Conservation (phyloP, 306 rosid species). For the Abrus precatorius region DNA sequence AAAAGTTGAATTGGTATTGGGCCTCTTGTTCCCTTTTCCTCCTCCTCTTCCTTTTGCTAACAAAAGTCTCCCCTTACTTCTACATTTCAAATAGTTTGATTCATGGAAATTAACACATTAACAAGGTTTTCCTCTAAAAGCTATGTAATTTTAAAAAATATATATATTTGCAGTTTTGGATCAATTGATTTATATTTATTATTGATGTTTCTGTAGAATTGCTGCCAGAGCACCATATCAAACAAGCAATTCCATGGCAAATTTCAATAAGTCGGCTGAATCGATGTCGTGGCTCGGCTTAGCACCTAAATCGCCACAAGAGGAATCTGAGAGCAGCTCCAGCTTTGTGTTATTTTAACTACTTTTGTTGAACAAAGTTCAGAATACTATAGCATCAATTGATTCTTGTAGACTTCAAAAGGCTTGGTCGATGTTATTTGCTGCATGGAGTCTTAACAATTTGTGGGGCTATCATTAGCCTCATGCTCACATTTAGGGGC, state of each 20-base stretch:
- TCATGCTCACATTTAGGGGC: neutral
- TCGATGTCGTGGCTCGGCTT: slow-evolving; percentile 73
- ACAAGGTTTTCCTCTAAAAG: neutral
- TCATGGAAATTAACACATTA: neutral
- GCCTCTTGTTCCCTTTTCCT: no score
- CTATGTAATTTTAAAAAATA: no score
- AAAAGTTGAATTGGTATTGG: no score
- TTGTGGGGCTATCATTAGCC: slow-evolving; percentile 19
- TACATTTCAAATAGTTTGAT: neutral
- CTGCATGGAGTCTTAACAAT: neutral
- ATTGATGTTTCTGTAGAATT: slow-evolving; percentile 59
- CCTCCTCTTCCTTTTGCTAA: no score
- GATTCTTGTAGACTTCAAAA: neutral
- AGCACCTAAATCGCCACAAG: slow-evolving; percentile 62
- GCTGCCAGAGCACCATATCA: slow-evolving; percentile 72
- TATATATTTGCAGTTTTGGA: neutral
- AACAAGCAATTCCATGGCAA: slow-evolving; percentile 41
- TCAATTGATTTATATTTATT: neutral
- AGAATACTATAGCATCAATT: neutral
- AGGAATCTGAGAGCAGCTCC: slow-evolving; percentile 51
- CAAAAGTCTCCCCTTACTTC: neutral
- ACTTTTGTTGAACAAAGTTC: slow-evolving; percentile 1
- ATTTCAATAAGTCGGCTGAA: slow-evolving; percentile 49
- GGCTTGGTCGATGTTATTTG: neutral
- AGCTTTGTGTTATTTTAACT: slow-evolving; percentile 19